phyloP scores from a whole-genome alignment of 371 early-diverging fungal genomes.

The Syncephalastrum contaminatum region DNA sequence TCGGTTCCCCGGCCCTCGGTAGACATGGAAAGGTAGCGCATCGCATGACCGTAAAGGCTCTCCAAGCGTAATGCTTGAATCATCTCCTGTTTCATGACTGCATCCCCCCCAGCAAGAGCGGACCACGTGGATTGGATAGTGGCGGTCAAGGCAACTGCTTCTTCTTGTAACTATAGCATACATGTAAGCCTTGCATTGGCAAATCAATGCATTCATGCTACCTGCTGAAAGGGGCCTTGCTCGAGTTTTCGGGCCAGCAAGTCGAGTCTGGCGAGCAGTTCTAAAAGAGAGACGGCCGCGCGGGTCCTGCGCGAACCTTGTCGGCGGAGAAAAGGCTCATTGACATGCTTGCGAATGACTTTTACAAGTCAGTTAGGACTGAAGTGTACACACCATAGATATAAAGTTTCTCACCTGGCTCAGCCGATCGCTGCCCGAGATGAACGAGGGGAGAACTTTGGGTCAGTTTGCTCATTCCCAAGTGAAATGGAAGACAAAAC shows the following conservation, averaged over 20 bases:
- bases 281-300: slow-evolving; percentile 14
- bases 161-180: not conserved
- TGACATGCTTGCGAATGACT: slow-evolving; percentile 14
- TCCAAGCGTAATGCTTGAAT: too few relatives aligned
- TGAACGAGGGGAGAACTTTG: slow-evolving; percentile 20
- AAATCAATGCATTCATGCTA: not conserved
- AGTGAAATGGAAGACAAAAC: not conserved
- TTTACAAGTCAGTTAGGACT: too few relatives aligned
- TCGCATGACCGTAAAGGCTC: too few relatives aligned
- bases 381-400: too few relatives aligned
- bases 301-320: slow-evolving; percentile 16
- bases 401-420: slow-evolving; percentile 14
- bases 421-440: slow-evolving; percentile 8
- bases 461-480: slow-evolving; percentile 20
- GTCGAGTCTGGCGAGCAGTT: slow-evolving; percentile 12
- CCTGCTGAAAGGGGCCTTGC: slow-evolving; percentile 1
- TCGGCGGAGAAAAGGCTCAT: slow-evolving; percentile 21
- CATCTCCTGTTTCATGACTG: too few relatives aligned
- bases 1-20: not conserved
- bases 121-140: not conserved
- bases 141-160: not conserved
- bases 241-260: not conserved
- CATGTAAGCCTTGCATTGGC: not conserved
- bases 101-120: too few relatives aligned
- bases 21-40: not conserved